A percentile compares a stretch with the other conserved stretches of the same genome.
These are phyloP conservation scores for Lipomyces sp. DNA, from an alignment of 805 yeast genomes.

Conservation along the genomic window DNA sequence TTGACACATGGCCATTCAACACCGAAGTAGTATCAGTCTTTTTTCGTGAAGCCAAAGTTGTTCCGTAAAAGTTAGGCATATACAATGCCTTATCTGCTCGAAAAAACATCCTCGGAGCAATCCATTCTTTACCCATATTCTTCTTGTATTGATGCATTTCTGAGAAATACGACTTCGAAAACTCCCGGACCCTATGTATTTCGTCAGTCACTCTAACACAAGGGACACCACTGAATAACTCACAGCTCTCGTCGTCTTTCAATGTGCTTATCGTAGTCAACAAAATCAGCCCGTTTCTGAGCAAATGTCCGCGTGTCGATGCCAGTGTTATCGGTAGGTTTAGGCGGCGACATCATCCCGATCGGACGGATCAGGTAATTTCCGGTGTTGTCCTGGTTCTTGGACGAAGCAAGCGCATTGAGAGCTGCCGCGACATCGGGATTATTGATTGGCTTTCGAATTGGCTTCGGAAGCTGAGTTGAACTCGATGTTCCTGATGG, in stretches of 20 bases:
- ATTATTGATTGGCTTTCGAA: conserved; percentile 4
- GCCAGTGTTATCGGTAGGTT: conserved; percentile 49
- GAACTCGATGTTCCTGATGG: background rate
- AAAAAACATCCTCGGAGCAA: conserved; percentile 81
- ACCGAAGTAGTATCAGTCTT: conserved; percentile 47
- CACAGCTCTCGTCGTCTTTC: conserved; percentile 59
- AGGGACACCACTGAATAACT: conserved; percentile 24
- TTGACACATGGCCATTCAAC: conserved; percentile 58
- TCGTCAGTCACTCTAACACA: background rate
- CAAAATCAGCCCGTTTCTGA: conserved; percentile 53
- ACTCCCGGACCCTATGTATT: conserved; percentile 48
- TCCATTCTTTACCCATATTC: conserved; percentile 83
- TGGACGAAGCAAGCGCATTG: conserved; percentile 13
- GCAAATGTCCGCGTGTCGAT: conserved; percentile 47
- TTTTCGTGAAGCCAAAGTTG: conserved; percentile 50
- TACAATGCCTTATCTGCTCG: conserved; percentile 70
- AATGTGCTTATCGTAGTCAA: conserved; percentile 55
- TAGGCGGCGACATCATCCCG: conserved; percentile 52
- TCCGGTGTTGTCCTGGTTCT: conserved; percentile 14
- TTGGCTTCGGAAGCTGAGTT: conserved; percentile 16
- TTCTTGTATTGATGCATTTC: conserved; percentile 64
- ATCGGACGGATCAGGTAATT: conserved; percentile 49
- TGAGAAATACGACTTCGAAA: conserved; percentile 69
- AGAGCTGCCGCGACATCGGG: conserved; percentile 10
- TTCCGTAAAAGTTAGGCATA: conserved; percentile 79